Percentiles rank a stretch among this genome's conserved stretches.
Conservation (phyloP, 495 filamentous ascomycete species). For the Neurospora sp. region DNA sequence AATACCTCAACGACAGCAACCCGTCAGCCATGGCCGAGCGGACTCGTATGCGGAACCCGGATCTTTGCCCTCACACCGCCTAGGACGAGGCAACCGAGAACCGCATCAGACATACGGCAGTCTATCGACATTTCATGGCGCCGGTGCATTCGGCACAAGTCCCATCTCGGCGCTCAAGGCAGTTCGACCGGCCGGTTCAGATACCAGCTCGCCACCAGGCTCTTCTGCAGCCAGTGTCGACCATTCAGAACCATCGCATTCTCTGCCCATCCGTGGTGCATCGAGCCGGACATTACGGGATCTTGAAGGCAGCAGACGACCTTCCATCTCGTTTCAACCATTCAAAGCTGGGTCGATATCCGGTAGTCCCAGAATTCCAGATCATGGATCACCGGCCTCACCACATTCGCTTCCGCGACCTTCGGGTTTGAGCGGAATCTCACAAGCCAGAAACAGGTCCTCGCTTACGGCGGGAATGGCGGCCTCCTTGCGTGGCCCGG, state of each 20-base stretch:
- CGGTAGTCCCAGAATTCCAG: constrained; percentile 55
- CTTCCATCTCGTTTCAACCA: constrained; percentile 82
- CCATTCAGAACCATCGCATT: constrained; percentile 26
- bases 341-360: constrained; percentile 94
- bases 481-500: constrained; percentile 46
- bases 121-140: constrained; percentile 83
- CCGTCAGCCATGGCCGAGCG: constrained; percentile 16
- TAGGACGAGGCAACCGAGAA: constrained; percentile 43
- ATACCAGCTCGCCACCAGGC: constrained; percentile 52
- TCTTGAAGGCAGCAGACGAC: constrained; percentile 39
- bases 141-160: constrained; percentile 65
- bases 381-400: constrained; percentile 40
- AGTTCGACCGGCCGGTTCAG: constrained; percentile 45
- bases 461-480: constrained; percentile 55
- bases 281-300: constrained; percentile 34
- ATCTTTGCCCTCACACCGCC: constrained; percentile 54
- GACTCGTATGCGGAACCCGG: constrained; percentile 50
- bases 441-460: constrained; percentile 57
- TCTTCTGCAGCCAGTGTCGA: constrained; percentile 45
- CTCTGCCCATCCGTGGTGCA: constrained; percentile 33
- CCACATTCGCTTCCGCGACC: constrained; percentile 47
- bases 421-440: constrained; percentile 41
- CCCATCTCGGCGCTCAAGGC: constrained; percentile 77
- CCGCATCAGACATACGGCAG: constrained; percentile 81
- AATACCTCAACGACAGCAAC: constrained; percentile 31